Percentiles rank a stretch among this genome's conserved stretches.
Evolutionary conservation across 441 rosid species (phyloP).

Genomic region (Hura crepitans): DNA sequence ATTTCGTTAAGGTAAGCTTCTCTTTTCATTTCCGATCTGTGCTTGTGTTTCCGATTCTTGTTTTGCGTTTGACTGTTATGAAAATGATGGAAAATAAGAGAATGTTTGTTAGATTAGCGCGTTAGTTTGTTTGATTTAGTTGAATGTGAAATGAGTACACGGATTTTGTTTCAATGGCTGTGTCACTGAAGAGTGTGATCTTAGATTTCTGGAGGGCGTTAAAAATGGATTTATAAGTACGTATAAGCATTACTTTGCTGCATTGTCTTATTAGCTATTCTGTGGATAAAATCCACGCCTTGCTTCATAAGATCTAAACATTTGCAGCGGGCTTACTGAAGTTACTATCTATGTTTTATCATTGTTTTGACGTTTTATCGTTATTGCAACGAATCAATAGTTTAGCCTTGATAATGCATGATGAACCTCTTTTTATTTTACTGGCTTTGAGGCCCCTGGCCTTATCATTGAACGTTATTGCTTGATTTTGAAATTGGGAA

Average conservation of each 20-base stretch:
- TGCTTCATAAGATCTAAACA: slow-evolving; percentile 1
- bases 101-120: neutral
- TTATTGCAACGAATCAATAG: neutral
- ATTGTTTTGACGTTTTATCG: neutral
- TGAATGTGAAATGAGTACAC: neutral
- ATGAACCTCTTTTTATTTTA: neutral
- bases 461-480: neutral
- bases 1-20: slow-evolving; percentile 57
- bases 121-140: neutral
- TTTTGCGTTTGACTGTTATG: neutral
- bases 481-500: neutral
- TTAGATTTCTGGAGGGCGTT: no score
- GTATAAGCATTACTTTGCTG: neutral
- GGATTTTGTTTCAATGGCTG: neutral
- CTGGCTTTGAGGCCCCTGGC: neutral
- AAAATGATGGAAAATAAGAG: neutral
- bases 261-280: neutral
- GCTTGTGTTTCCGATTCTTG: slow-evolving; percentile 5
- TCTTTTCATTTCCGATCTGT: neutral
- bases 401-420: neutral
- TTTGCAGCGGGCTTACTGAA: no score
- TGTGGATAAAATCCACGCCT: neutral
- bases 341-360: neutral
- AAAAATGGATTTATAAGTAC: neutral
- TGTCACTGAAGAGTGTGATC: neutral